Percentiles rank a stretch among this genome's conserved stretches.
Evolutionary conservation across 2,329 filamentous ascomycete species (phyloP).

Genomic region (Arthrobotrys pseudoclavata): DNA sequence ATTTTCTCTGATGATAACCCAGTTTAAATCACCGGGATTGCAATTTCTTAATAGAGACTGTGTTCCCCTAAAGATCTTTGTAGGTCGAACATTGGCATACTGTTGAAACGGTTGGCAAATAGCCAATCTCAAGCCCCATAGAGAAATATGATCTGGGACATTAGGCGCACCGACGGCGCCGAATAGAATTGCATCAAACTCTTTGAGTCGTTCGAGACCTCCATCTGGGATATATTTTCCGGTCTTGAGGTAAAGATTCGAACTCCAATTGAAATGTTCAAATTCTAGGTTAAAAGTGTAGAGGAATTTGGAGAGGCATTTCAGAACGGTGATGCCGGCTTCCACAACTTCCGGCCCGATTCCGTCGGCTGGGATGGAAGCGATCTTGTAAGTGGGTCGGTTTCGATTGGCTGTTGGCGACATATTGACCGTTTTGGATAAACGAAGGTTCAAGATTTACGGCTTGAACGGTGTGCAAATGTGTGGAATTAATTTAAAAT

Average conservation of each 20-base stretch:
- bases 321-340: slow-evolving; percentile 74
- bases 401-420: slow-evolving; percentile 36
- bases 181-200: slow-evolving; percentile 88
- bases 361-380: slow-evolving; percentile 78
- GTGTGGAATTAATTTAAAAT: neutral
- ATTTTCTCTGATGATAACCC: slow-evolving; percentile 77
- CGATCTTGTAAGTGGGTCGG: slow-evolving; percentile 67
- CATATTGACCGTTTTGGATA: slow-evolving; percentile 27
- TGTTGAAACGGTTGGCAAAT: slow-evolving; percentile 78
- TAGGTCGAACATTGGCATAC: slow-evolving; percentile 78
- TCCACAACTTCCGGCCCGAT: slow-evolving; percentile 78
- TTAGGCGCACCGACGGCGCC: slow-evolving; percentile 91
- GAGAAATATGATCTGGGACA: slow-evolving; percentile 76
- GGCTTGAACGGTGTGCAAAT: neutral
- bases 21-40: slow-evolving; percentile 74
- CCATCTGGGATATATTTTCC: slow-evolving; percentile 79
- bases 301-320: slow-evolving; percentile 70
- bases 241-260: slow-evolving; percentile 75
- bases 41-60: slow-evolving; percentile 72
- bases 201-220: slow-evolving; percentile 84
- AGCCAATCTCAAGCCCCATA: slow-evolving; percentile 77
- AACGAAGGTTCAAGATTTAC: neutral
- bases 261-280: slow-evolving; percentile 76
- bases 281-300: slow-evolving; percentile 74
- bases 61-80: slow-evolving; percentile 74